Evolutionary conservation across 805 yeast genomes (phyloP).

Genomic region (Pichia scutulata): DNA sequence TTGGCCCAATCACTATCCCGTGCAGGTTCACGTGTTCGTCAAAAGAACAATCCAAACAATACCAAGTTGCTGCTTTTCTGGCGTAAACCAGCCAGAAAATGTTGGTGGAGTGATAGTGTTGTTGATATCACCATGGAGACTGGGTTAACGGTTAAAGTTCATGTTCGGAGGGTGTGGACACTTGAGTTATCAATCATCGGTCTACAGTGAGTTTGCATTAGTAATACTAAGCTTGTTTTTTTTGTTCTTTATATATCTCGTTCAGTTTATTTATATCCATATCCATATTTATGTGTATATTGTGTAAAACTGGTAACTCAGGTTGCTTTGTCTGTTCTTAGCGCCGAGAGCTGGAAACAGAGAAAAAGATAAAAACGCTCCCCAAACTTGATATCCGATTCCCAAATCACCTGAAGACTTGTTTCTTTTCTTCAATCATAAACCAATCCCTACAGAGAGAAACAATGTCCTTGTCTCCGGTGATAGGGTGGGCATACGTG

Average conservation of each 20-base stretch:
- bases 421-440: too few species aligned
- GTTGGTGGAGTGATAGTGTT: slow-evolving; percentile 88
- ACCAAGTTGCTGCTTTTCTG: slow-evolving; percentile 78
- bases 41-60: slow-evolving; percentile 29
- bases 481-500: slow-evolving; percentile 27
- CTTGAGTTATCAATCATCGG: slow-evolving; percentile 87
- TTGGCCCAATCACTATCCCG: slow-evolving; percentile 53
- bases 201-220: slow-evolving; percentile 38
- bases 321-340: too few species aligned
- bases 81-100: slow-evolving; percentile 97
- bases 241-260: too few species aligned
- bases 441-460: too few species aligned
- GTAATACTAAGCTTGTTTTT: background rate
- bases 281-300: too few species aligned
- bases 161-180: slow-evolving; percentile 94
- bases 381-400: too few species aligned
- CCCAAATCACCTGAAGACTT: too few species aligned
- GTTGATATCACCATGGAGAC: slow-evolving; percentile 36
- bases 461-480: background rate
- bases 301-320: too few species aligned
- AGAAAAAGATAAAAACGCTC: too few species aligned
- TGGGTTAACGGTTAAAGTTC: slow-evolving; percentile 48
- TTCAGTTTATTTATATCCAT: too few species aligned
- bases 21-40: slow-evolving; percentile 29
- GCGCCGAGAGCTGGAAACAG: too few species aligned